phyloP scores from a whole-genome alignment of 148 eudicot species.

The Camellia lanceoleosa region DNA sequence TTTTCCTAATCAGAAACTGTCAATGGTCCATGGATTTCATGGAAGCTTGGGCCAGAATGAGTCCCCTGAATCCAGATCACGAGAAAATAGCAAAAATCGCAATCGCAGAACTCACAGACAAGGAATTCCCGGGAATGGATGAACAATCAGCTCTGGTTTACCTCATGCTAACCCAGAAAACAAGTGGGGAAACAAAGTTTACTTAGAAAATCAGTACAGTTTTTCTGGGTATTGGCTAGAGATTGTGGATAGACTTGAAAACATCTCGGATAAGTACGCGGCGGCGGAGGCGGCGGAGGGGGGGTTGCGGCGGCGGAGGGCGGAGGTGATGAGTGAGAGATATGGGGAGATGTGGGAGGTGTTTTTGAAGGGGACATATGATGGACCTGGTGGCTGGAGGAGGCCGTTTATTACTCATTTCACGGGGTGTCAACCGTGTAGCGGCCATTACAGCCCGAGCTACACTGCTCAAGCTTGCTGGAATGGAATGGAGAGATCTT shows the following conservation, averaged over 20 bases:
- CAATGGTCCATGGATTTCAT: conserved; percentile 16
- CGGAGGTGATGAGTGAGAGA: conserved; percentile 1
- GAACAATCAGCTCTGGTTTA: conserved; percentile 10
- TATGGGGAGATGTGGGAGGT: conserved; percentile 4
- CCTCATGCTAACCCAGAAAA: conserved; percentile 22
- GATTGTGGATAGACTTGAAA: not conserved
- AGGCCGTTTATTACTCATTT: conserved; percentile 27
- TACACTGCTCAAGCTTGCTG: conserved; percentile 7
- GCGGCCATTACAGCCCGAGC: conserved; percentile 9
- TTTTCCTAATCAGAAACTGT: conserved; percentile 12
- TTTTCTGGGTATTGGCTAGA: conserved; percentile 18
- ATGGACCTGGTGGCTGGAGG: conserved; percentile 1
- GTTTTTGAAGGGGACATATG: not conserved
- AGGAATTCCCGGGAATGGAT: conserved; percentile 1
- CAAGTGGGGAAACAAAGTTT: conserved; percentile 7
- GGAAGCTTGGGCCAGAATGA: not conserved
- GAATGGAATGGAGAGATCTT: conserved; percentile 22
- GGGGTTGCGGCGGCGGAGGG: conserved; percentile 12
- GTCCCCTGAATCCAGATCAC: not conserved
- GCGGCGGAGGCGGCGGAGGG: not conserved
- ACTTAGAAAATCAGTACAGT: not conserved
- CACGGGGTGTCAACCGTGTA: conserved; percentile 26
- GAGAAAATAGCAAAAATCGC: not conserved
- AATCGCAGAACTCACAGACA: not conserved
- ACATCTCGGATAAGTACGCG: not conserved